Conservation (phyloP, 306 rosid genomes). For the Echinosophora koreensis region DNA sequence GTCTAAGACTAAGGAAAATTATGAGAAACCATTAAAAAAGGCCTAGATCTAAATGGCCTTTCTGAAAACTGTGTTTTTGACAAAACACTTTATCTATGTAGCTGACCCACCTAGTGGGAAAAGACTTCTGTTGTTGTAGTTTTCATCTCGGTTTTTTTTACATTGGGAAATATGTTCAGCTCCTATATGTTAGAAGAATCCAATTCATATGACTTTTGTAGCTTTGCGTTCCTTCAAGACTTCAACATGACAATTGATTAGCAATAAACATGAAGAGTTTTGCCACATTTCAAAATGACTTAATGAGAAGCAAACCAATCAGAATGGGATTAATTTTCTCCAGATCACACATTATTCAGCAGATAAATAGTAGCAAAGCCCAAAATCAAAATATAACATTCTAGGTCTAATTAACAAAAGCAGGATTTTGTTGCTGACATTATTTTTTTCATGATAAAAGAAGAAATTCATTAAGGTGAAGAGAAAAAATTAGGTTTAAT, state of each 20-base stretch:
- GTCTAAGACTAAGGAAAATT: too few relatives aligned
- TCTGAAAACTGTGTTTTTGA: too few relatives aligned
- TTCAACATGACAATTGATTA: conserved; percentile 15
- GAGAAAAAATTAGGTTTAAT: conserved; percentile 4
- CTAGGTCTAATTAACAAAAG: too few relatives aligned
- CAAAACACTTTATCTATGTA: too few relatives aligned
- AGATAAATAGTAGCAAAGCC: not conserved
- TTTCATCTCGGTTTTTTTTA: not conserved
- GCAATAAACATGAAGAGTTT: conserved; percentile 18
- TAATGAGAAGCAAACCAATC: conserved; percentile 5
- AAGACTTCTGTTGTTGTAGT: not conserved
- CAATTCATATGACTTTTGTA: not conserved
- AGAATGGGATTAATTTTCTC: not conserved
- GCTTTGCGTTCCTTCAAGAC: not conserved
- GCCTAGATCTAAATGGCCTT: too few relatives aligned
- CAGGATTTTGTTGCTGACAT: too few relatives aligned
- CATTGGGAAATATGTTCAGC: not conserved
- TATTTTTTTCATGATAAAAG: not conserved
- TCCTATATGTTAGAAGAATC: not conserved
- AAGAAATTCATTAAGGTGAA: not conserved
- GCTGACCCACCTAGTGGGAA: too few relatives aligned
- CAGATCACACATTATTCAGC: conserved; percentile 2
- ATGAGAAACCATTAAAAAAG: too few relatives aligned
- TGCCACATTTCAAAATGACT: not conserved
- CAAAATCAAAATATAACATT: too few relatives aligned